Conservation (phyloP, 768 basidiomycete species). For the Psilocybe subaeruginosa region DNA sequence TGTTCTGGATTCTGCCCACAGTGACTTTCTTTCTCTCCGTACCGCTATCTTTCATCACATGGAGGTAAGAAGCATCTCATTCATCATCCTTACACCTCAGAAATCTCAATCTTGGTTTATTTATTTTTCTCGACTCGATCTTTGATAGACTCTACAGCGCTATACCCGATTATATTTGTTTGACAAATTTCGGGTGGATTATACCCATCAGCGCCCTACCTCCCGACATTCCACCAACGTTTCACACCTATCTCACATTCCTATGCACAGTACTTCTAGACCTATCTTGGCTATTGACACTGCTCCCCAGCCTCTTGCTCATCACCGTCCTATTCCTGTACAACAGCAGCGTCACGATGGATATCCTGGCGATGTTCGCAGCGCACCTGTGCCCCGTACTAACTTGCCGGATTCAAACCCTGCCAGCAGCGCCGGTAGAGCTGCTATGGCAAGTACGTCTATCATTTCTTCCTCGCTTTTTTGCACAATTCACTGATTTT, state of each 20-base stretch:
- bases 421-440: conserved; percentile 35
- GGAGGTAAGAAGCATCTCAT: conserved; percentile 57
- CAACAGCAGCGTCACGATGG: conserved; percentile 46
- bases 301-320: conserved; percentile 25
- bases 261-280: conserved; percentile 30
- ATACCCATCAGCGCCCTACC: conserved; percentile 50
- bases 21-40: conserved; percentile 79
- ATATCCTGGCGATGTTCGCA: conserved; percentile 46
- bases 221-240: conserved; percentile 43
- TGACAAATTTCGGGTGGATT: conserved; percentile 72
- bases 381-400: conserved; percentile 43
- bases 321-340: conserved; percentile 26
- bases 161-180: conserved; percentile 85
- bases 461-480: conserved; percentile 17
- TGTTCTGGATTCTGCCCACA: conserved; percentile 76
- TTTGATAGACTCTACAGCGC: conserved; percentile 75
- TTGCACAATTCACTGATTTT: not conserved
- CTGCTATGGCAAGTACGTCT: conserved; percentile 29
- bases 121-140: conserved; percentile 14
- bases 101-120: conserved; percentile 14
- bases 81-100: not conserved
- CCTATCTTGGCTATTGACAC: conserved; percentile 39
- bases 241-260: conserved; percentile 48
- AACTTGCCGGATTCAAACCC: conserved; percentile 40
- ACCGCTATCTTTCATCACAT: conserved; percentile 86